A percentile compares a stretch with the other conserved stretches of the same genome.
Evolutionary conservation across 257 asterid genomes (phyloP).

Genomic region (Agastache rugosa): DNA sequence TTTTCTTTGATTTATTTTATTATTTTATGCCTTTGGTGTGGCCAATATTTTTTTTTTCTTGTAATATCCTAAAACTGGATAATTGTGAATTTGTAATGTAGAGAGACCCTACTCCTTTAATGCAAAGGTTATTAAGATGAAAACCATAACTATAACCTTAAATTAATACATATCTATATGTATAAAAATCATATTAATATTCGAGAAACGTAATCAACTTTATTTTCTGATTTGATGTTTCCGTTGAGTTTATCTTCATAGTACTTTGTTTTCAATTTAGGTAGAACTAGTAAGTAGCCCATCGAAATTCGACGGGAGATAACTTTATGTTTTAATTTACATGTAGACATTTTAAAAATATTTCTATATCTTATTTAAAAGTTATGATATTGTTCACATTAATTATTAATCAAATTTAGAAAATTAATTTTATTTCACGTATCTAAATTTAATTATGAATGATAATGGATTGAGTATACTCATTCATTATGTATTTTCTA

Average conservation of each 20-base stretch:
- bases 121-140: constrained; percentile 34
- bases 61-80: constrained; percentile 28
- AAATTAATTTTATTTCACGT: too few relatives aligned
- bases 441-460: too few relatives aligned
- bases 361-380: too few relatives aligned
- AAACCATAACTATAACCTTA: constrained; percentile 19
- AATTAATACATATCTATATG: neutral
- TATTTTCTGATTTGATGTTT: constrained; percentile 19
- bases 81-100: constrained; percentile 23
- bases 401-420: too few relatives aligned
- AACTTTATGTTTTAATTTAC: too few relatives aligned
- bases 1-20: neutral
- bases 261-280: neutral
- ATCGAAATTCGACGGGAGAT: too few relatives aligned
- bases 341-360: too few relatives aligned
- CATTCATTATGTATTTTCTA: too few relatives aligned
- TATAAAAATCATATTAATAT: neutral
- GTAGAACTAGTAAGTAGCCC: too few relatives aligned
- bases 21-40: neutral
- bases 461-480: too few relatives aligned
- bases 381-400: too few relatives aligned
- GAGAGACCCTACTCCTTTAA: constrained; percentile 35
- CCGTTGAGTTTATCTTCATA: constrained; percentile 18
- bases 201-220: neutral
- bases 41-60: constrained; percentile 8